Conservation (phyloP, 257 asterid species). For the Solanum etuberosum region DNA sequence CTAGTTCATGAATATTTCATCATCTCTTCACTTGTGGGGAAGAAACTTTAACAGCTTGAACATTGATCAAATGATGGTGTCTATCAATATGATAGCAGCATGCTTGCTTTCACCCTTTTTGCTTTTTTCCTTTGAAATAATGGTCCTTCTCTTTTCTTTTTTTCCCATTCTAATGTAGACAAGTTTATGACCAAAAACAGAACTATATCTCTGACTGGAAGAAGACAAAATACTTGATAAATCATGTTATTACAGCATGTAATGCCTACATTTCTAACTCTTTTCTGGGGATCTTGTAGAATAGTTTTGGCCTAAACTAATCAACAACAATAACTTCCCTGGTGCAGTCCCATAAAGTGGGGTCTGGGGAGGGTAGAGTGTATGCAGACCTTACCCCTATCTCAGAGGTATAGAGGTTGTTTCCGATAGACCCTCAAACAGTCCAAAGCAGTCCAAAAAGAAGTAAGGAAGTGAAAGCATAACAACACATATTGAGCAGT, state of each 20-base stretch:
- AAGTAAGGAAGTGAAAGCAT: neutral
- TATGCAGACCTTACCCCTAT: rapidly evolving
- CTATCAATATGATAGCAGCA: neutral
- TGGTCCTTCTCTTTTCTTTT: neutral
- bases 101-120: neutral
- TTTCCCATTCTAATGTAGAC: neutral
- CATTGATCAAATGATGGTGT: slow-evolving; percentile 16
- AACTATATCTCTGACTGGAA: neutral
- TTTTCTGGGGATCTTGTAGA: neutral
- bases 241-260: neutral
- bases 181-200: neutral
- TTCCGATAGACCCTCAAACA: neutral
- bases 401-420: neutral
- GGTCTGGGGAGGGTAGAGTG: neutral
- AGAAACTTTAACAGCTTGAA: slow-evolving; percentile 1
- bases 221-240: neutral
- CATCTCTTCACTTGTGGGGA: neutral
- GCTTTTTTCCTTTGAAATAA: neutral
- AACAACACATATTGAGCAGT: neutral
- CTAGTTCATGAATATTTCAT: neutral
- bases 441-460: neutral
- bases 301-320: neutral
- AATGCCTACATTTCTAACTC: neutral
- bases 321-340: neutral
- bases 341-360: neutral